Evolutionary conservation across 129 eudicot genomes (phyloP).

Genomic region (Glebionis coronaria): DNA sequence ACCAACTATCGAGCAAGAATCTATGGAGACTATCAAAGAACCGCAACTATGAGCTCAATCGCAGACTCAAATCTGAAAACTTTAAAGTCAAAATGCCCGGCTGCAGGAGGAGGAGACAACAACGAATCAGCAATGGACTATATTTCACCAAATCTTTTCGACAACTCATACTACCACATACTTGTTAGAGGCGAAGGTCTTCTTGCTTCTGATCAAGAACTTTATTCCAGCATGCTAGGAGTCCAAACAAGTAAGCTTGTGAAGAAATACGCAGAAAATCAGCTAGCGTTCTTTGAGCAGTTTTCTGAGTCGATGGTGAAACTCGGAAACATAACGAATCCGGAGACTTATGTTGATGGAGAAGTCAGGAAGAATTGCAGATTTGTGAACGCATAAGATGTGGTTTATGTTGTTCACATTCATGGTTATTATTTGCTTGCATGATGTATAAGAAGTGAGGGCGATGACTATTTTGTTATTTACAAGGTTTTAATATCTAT

Average conservation of each 20-base stretch:
- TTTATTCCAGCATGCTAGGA: conserved; percentile 76
- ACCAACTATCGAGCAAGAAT: conserved; percentile 77
- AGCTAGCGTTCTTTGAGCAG: conserved; percentile 69
- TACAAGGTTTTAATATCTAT: conserved; percentile 17
- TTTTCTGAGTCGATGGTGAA: conserved; percentile 93
- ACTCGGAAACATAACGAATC: conserved; percentile 79
- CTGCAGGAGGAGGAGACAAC: conserved; percentile 61
- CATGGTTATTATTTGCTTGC: conserved; percentile 2
- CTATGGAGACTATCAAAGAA: conserved; percentile 67
- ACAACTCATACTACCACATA: conserved; percentile 78
- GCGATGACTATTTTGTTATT: conserved; percentile 12
- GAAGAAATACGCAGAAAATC: conserved; percentile 52
- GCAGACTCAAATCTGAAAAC: conserved; percentile 46
- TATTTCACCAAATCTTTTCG: conserved; percentile 69
- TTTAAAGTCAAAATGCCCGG: conserved; percentile 64
- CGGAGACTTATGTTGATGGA: conserved; percentile 69
- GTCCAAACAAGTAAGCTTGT: conserved; percentile 69
- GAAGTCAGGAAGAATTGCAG: conserved; percentile 96
- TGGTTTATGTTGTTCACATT: conserved; percentile 11
- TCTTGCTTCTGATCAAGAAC: conserved; percentile 77
- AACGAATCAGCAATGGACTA: conserved; percentile 78
- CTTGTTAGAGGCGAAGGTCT: conserved; percentile 83
- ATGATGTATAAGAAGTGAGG: conserved; percentile 28
- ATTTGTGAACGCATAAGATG: conserved; percentile 64
- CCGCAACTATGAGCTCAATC: conserved; percentile 44